Evolutionary conservation across 805 yeast genomes (phyloP).

Genomic region (Ogataea philodendri): DNA sequence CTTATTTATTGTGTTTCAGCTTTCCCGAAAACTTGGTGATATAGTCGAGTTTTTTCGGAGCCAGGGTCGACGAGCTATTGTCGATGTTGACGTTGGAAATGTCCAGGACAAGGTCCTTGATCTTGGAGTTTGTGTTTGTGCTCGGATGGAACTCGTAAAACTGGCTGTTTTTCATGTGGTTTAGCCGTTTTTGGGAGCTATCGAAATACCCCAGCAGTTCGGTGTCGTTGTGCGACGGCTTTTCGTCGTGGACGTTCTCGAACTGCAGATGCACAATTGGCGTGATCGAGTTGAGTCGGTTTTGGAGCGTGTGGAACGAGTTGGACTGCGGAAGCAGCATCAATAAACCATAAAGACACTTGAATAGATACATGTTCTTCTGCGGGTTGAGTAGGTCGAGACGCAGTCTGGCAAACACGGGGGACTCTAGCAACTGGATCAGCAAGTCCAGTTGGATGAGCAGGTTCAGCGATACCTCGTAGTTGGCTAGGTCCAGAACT

Average conservation of each 20-base stretch:
- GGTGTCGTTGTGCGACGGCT: slow-evolving; percentile 25
- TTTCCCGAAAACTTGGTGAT: slow-evolving; percentile 27
- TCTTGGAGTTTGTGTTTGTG: slow-evolving; percentile 15
- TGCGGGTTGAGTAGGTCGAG: slow-evolving; percentile 88
- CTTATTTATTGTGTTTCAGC: slow-evolving; percentile 17
- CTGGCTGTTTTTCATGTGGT: slow-evolving; percentile 16
- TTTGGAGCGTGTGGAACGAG: slow-evolving; percentile 79
- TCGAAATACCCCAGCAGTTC: slow-evolving; percentile 46
- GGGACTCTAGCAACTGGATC: slow-evolving; percentile 88
- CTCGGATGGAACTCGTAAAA: slow-evolving; percentile 9
- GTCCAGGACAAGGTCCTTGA: slow-evolving; percentile 13
- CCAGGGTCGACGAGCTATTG: slow-evolving; percentile 10
- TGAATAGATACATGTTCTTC: slow-evolving; percentile 73
- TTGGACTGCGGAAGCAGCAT: slow-evolving; percentile 94
- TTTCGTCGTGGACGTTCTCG: slow-evolving; percentile 27
- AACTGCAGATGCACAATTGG: slow-evolving; percentile 33
- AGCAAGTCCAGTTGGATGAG: slow-evolving; percentile 85
- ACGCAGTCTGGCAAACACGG: slow-evolving; percentile 83
- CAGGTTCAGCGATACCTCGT: slow-evolving; percentile 74
- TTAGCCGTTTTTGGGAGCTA: slow-evolving; percentile 42
- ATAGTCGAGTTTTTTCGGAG: slow-evolving; percentile 23
- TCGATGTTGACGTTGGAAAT: slow-evolving; percentile 21
- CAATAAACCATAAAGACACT: slow-evolving; percentile 84
- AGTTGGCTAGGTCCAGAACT: slow-evolving; percentile 73
- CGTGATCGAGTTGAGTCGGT: slow-evolving; percentile 64